phyloP scores from a whole-genome alignment of 768 basidiomycete species.

The Pleurotus sapidus region DNA sequence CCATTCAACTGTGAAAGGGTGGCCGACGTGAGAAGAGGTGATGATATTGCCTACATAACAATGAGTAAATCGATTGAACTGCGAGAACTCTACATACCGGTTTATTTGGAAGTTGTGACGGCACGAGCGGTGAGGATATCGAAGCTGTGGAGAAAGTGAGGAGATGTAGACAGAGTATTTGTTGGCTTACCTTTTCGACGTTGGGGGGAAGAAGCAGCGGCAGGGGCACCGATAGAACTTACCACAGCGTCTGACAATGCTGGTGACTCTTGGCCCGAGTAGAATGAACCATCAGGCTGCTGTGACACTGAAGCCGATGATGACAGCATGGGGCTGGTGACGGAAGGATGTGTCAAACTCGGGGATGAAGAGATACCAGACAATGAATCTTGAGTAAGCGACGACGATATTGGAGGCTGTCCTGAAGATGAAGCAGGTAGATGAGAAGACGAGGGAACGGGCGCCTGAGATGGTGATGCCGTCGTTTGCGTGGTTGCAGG shows the following conservation, averaged over 20 bases:
- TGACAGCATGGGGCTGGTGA: slow-evolving; percentile 79
- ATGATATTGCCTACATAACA: not conserved
- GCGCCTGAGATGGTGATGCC: slow-evolving; percentile 15
- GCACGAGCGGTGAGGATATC: slow-evolving; percentile 36
- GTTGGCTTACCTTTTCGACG: slow-evolving; percentile 47
- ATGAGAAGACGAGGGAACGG: slow-evolving; percentile 34
- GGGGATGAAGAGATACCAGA: slow-evolving; percentile 62
- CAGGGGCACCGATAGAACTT: slow-evolving; percentile 40
- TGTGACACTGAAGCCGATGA: slow-evolving; percentile 69
- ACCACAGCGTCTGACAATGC: slow-evolving; percentile 65
- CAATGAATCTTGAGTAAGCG: slow-evolving; percentile 35
- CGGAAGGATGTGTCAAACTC: slow-evolving; percentile 81
- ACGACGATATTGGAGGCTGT: slow-evolving; percentile 29
- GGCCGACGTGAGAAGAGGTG: slow-evolving; percentile 25
- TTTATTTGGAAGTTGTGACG: slow-evolving; percentile 38
- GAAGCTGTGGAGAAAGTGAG: slow-evolving; percentile 31
- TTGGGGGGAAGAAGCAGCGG: slow-evolving; percentile 61
- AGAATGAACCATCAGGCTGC: slow-evolving; percentile 66
- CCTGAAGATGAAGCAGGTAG: slow-evolving; percentile 37
- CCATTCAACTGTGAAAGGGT: slow-evolving; percentile 40
- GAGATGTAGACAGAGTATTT: not conserved
- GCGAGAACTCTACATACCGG: slow-evolving; percentile 24
- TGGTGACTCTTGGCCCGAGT: slow-evolving; percentile 71
- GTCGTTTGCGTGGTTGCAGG: slow-evolving; percentile 22
- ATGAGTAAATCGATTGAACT: not conserved